Evolutionary conservation across 495 filamentous ascomycete genomes (phyloP).

Genomic region (Hypoxylon lenormandii): DNA sequence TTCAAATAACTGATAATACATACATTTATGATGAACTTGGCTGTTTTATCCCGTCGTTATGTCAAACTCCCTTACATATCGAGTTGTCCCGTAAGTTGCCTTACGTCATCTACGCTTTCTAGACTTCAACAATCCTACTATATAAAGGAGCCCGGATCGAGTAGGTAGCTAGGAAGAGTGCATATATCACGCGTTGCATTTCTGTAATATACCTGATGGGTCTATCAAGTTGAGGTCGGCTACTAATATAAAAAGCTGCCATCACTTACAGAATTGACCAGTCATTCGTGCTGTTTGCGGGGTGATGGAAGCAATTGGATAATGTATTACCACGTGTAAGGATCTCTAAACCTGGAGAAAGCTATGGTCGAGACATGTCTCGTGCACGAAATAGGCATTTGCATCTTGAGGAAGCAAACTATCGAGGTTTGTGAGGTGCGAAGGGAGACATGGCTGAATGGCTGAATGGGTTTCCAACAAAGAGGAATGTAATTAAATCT

Average conservation of each 20-base stretch:
- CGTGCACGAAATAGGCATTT: slow-evolving; percentile 6
- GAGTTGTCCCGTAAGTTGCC: neutral
- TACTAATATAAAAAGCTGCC: slow-evolving; percentile 9
- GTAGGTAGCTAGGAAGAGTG: no score
- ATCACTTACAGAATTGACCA: slow-evolving; percentile 37
- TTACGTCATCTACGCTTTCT: neutral
- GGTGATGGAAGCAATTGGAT: slow-evolving; percentile 14
- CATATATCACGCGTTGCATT: neutral
- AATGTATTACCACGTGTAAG: slow-evolving; percentile 15
- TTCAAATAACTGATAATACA: neutral
- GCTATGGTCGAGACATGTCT: neutral
- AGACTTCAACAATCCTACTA: no score
- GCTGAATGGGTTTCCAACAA: neutral
- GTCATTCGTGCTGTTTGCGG: slow-evolving; percentile 34
- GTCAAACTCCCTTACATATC: neutral
- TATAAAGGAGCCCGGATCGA: no score
- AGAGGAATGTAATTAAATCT: slow-evolving; percentile 40
- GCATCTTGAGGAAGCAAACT: slow-evolving; percentile 8
- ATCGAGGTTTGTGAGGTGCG: slow-evolving; percentile 15
- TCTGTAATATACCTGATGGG: slow-evolving; percentile 22
- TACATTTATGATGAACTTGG: no score
- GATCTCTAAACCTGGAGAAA: slow-evolving; percentile 3
- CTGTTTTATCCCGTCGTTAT: no score
- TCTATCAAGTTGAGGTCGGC: slow-evolving; percentile 5
- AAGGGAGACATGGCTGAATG: neutral